Percentiles rank a stretch among this genome's conserved stretches.
phyloP scores from a whole-genome alignment of 371 early-diverging fungal species.

The Circinella minor region DNA sequence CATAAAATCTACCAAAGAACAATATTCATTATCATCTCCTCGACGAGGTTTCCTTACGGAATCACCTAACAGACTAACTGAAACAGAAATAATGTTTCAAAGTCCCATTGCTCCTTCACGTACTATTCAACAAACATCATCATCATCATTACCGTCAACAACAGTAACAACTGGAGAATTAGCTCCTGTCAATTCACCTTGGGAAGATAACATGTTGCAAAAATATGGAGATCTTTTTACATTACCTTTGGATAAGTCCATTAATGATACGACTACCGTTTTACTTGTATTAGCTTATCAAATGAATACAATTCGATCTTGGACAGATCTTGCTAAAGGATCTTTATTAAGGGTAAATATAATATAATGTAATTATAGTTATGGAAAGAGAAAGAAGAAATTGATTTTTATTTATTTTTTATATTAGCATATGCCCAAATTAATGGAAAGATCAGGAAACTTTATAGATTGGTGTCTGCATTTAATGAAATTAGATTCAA shows the following conservation, averaged over 20 bases:
- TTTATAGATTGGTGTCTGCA: conserved; percentile 47
- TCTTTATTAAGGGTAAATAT: conserved; percentile 35
- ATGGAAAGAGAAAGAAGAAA: no score
- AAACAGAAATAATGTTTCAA: conserved; percentile 2
- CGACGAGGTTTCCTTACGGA: conserved; percentile 13
- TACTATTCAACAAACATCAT: conserved; percentile 3
- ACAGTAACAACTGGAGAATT: neutral
- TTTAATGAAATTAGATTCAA: conserved; percentile 25
- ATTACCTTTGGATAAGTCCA: conserved; percentile 35
- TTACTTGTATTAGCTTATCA: conserved; percentile 45
- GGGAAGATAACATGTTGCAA: conserved; percentile 33
- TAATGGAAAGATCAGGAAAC: conserved; percentile 41
- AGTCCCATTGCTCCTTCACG: neutral
- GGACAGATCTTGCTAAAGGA: conserved; percentile 37
- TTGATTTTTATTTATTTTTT: neutral
- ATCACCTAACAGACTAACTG: conserved; percentile 13
- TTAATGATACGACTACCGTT: conserved; percentile 40
- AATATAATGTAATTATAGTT: neutral
- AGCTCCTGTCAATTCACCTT: conserved; percentile 11
- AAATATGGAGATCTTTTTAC: conserved; percentile 37
- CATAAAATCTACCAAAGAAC: neutral
- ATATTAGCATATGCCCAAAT: conserved; percentile 36
- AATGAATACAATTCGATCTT: conserved; percentile 43
- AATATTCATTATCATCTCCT: conserved; percentile 9
- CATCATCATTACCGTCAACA: neutral